These are phyloP conservation scores for Ascochyta viciae-villosae DNA, from an alignment of 2,329 filamentous ascomycete genomes.

Conservation along the genomic window DNA sequence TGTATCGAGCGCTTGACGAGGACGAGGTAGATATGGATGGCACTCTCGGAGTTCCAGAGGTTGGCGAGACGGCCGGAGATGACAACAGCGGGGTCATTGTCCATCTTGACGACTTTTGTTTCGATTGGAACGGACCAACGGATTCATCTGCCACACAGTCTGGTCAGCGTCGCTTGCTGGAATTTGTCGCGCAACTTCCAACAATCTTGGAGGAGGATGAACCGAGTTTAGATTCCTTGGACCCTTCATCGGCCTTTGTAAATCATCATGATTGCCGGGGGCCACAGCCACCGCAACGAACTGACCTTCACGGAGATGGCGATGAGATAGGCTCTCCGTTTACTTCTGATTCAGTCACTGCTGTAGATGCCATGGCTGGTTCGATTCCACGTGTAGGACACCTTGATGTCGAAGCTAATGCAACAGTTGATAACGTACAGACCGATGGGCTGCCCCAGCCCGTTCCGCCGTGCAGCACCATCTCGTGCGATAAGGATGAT, in stretches of 20 bases:
- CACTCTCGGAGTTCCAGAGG: neutral
- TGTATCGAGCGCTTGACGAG: neutral
- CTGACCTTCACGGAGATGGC: neutral
- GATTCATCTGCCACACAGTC: neutral
- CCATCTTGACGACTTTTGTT: neutral
- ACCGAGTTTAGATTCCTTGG: neutral
- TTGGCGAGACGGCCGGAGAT: neutral
- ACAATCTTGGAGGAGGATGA: slow-evolving; percentile 2
- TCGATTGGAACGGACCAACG: neutral
- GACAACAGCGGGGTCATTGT: neutral
- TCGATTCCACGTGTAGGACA: neutral
- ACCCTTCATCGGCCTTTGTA: neutral
- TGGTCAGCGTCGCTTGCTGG: neutral
- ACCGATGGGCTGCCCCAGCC: neutral
- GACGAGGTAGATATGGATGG: neutral
- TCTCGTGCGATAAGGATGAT: neutral
- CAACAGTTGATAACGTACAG: neutral
- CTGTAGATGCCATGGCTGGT: neutral
- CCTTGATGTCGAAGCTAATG: neutral
- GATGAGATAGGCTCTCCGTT: neutral
- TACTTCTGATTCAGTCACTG: neutral
- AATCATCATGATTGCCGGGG: neutral
- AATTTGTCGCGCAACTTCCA: neutral
- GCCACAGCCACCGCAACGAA: neutral
- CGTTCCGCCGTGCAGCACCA: neutral